Evolutionary conservation across 2,329 filamentous ascomycete species (phyloP).

Genomic region (Calcarisporium arbuscula): DNA sequence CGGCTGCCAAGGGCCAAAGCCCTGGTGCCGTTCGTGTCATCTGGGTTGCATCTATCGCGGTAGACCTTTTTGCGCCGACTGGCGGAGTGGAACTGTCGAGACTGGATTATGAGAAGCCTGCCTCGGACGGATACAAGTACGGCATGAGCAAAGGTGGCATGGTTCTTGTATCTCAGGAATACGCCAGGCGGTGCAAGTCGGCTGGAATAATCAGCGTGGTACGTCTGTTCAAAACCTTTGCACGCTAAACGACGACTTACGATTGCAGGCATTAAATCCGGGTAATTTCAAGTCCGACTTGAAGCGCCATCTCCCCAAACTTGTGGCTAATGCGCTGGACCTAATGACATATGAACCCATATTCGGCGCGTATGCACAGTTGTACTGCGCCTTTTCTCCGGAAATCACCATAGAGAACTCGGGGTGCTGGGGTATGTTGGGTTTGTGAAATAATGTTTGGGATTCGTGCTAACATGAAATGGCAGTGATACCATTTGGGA

Average conservation of each 20-base stretch:
- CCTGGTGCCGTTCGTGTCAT: conserved; percentile 20
- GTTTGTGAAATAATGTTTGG: conserved; percentile 9
- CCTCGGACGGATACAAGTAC: conserved; percentile 13
- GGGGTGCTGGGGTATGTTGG: conserved; percentile 11
- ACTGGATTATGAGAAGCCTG: conserved; percentile 15
- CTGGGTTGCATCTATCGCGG: conserved; percentile 10
- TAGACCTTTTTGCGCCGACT: conserved; percentile 7
- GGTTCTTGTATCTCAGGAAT: conserved; percentile 24
- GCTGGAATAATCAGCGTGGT: conserved; percentile 22
- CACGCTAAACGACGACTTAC: too few relatives aligned
- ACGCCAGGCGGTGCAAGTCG: conserved; percentile 17
- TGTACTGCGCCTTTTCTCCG: conserved; percentile 7
- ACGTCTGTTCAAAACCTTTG: too few relatives aligned
- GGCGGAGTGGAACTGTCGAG: conserved; percentile 16
- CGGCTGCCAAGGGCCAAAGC: conserved; percentile 24
- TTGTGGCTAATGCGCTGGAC: too few relatives aligned
- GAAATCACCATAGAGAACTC: conserved; percentile 4
- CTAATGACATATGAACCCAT: conserved; percentile 3
- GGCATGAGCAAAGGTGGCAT: conserved; percentile 24
- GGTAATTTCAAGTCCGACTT: conserved; percentile 33
- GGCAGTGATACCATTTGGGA: conserved; percentile 5
- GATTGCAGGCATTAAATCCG: conserved; percentile 34
- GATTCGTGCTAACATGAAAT: conserved; percentile 11
- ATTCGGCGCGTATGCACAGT: conserved; percentile 6
- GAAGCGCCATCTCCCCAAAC: too few relatives aligned